Conservation (phyloP, 2,329 filamentous ascomycete species). For the Fusarium acutatum region DNA sequence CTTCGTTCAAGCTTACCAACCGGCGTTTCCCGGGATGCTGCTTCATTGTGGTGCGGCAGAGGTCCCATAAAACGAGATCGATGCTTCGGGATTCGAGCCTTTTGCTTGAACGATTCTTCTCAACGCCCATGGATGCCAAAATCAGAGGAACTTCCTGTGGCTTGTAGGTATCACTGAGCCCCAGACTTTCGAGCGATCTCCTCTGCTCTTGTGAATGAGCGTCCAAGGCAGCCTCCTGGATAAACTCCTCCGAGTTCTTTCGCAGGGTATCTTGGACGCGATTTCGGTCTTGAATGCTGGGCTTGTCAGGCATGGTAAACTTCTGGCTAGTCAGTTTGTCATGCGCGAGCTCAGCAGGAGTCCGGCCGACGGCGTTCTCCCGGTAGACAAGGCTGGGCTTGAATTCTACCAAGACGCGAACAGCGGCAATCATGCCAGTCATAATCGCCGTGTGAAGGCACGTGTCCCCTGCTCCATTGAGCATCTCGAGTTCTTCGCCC, state of each 20-base stretch:
- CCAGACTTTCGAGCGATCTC: conserved; percentile 32
- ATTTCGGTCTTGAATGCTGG: background rate
- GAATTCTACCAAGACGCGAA: conserved; percentile 59
- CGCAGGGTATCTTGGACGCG: background rate
- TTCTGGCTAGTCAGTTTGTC: conserved; percentile 58
- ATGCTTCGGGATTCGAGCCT: background rate
- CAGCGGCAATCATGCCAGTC: conserved; percentile 47
- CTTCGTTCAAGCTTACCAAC: conserved; percentile 64
- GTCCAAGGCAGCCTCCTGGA: conserved; percentile 8
- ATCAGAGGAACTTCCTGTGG: conserved; percentile 38
- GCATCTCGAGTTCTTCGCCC: conserved; percentile 63
- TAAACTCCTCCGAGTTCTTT: conserved; percentile 17
- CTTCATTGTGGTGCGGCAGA: conserved; percentile 45
- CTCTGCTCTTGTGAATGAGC: conserved; percentile 28
- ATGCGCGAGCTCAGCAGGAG: conserved; percentile 73
- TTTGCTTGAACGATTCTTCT: conserved; percentile 14
- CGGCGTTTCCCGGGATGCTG: conserved; percentile 52
- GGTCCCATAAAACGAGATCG: conserved; percentile 46
- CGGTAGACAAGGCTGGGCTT: conserved; percentile 69
- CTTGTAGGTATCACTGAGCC: conserved; percentile 44
- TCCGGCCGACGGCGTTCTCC: conserved; percentile 81
- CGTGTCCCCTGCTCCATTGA: conserved; percentile 73
- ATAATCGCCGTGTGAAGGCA: conserved; percentile 67
- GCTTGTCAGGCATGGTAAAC: conserved; percentile 39
- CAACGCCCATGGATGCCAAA: conserved; percentile 39